Percentiles rank a stretch among this genome's conserved stretches.
phyloP scores from a whole-genome alignment of 164 flowering plant species.

The Buxus sempervirens region DNA sequence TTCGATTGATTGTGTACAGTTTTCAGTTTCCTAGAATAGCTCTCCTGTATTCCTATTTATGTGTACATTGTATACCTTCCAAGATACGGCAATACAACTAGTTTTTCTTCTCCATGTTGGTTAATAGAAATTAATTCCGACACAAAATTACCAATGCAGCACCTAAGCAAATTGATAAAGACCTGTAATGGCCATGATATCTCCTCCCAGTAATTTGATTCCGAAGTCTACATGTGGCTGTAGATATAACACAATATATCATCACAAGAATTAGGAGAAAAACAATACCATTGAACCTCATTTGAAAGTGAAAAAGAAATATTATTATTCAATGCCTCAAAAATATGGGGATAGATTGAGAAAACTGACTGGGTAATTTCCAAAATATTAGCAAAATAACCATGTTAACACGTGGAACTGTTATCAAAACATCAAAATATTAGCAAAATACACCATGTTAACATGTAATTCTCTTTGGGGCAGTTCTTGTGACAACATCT shows the following conservation, averaged over 20 bases:
- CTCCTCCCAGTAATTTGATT: constrained; percentile 71
- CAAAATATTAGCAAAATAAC: neutral
- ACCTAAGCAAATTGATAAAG: constrained; percentile 77
- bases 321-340: too few relatives aligned
- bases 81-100: too few relatives aligned
- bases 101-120: too few relatives aligned
- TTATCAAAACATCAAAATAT: too few relatives aligned
- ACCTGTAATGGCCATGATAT: constrained; percentile 90
- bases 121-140: neutral
- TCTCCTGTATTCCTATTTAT: too few relatives aligned
- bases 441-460: too few relatives aligned
- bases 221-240: constrained; percentile 94
- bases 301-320: neutral
- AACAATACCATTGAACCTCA: too few relatives aligned
- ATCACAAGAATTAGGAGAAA: neutral
- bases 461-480: constrained; percentile 85
- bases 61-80: too few relatives aligned
- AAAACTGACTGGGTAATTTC: neutral
- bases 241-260: constrained; percentile 12
- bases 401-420: too few relatives aligned
- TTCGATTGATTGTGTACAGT: too few relatives aligned
- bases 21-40: too few relatives aligned
- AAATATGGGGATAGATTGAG: neutral
- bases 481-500: constrained; percentile 98
- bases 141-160: constrained; percentile 15